These are phyloP conservation scores for Cercospora brassicicola DNA, from an alignment of 2,329 filamentous ascomycete species.

Conservation along the genomic window DNA sequence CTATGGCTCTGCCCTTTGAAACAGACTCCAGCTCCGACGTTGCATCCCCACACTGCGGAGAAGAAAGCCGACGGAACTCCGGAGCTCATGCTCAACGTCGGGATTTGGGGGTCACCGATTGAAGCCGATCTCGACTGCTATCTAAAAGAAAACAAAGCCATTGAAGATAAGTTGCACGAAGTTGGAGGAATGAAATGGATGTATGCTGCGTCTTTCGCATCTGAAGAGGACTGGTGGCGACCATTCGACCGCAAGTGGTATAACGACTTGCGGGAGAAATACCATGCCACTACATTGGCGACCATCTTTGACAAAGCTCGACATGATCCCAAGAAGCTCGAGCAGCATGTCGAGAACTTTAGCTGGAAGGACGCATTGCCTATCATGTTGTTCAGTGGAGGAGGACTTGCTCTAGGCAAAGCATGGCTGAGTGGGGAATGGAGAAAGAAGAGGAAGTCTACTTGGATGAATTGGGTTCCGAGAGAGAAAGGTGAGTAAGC, in stretches of 20 bases:
- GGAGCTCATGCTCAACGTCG: conserved; percentile 58
- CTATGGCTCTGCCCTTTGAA: conserved; percentile 52
- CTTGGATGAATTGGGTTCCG: conserved; percentile 16
- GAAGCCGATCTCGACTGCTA: conserved; percentile 46
- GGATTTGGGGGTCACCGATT: conserved; percentile 59
- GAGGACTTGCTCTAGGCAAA: neutral
- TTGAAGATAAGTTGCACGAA: conserved; percentile 61
- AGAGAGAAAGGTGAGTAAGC: neutral
- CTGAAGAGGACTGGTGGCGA: conserved; percentile 67
- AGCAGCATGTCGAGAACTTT: neutral
- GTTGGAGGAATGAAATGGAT: conserved; percentile 68
- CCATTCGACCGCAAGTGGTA: conserved; percentile 63
- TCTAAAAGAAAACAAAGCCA: conserved; percentile 57
- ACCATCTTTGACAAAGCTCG: conserved; percentile 70
- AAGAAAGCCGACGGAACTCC: conserved; percentile 27
- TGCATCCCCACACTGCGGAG: conserved; percentile 37
- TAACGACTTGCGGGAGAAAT: conserved; percentile 61
- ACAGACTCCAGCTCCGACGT: conserved; percentile 32
- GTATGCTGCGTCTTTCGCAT: conserved; percentile 67
- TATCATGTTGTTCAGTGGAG: neutral
- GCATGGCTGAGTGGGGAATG: conserved; percentile 11
- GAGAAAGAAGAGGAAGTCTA: conserved; percentile 13
- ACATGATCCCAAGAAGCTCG: conserved; percentile 13
- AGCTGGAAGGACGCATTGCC: conserved; percentile 1
- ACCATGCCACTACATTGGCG: conserved; percentile 61